Percentiles rank a stretch among this genome's conserved stretches.
These are phyloP conservation scores for Talaromyces liani DNA, from an alignment of 495 filamentous ascomycete species.

Conservation along the genomic window DNA sequence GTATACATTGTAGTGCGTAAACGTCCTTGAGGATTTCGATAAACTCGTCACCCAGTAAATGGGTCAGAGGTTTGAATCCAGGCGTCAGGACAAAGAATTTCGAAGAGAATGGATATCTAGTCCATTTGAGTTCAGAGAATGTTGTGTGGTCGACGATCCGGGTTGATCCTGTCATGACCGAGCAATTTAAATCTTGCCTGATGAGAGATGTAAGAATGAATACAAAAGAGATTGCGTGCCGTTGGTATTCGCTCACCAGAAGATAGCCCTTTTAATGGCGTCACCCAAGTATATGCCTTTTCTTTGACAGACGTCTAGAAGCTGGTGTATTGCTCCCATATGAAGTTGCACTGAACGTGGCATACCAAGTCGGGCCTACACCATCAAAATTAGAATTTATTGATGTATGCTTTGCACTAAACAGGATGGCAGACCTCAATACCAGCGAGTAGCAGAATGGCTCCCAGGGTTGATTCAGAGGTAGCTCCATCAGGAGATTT, in stretches of 20 bases:
- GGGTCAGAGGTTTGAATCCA: constrained; percentile 19
- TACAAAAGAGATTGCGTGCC: neutral
- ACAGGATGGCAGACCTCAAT: constrained; percentile 21
- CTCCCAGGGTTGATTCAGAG: constrained; percentile 28
- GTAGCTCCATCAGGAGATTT: constrained; percentile 15
- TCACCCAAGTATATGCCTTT: constrained; percentile 21
- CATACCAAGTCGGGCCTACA: constrained; percentile 25
- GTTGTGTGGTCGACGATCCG: constrained; percentile 29
- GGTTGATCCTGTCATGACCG: constrained; percentile 23
- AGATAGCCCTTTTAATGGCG: constrained; percentile 33
- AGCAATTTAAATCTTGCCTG: constrained; percentile 32
- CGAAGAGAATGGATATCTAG: constrained; percentile 21
- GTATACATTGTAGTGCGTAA: constrained; percentile 29
- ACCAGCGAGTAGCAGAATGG: constrained; percentile 31
- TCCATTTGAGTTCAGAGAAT: constrained; percentile 30
- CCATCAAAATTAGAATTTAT: neutral
- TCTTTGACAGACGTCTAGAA: constrained; percentile 20
- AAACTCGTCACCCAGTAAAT: constrained; percentile 20
- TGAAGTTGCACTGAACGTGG: constrained; percentile 25
- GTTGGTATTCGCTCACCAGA: constrained; percentile 21
- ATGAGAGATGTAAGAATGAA: constrained; percentile 2
- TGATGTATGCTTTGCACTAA: neutral
- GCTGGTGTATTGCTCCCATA: constrained; percentile 25
- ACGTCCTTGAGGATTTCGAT: constrained; percentile 27
- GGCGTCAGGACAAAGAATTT: constrained; percentile 17